Evolutionary conservation across 768 basidiomycete species (phyloP).

Genomic region (Lepiota venenata): DNA sequence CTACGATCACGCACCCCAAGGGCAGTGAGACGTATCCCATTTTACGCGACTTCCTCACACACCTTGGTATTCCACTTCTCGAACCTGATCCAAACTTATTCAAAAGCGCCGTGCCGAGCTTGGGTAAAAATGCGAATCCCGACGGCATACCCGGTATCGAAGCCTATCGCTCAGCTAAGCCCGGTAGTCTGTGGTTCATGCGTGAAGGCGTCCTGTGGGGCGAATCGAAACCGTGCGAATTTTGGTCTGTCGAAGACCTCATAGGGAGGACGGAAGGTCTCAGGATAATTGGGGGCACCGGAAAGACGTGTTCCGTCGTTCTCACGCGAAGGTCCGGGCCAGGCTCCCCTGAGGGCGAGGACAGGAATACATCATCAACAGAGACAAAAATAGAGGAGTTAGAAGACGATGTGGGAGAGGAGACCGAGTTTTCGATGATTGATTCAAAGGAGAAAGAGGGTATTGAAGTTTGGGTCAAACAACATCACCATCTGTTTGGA

Average conservation of each 20-base stretch:
- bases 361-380: slow-evolving; percentile 19
- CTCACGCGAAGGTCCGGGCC: slow-evolving; percentile 34
- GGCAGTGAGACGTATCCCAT: slow-evolving; percentile 48
- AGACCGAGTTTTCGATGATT: slow-evolving; percentile 69
- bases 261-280: slow-evolving; percentile 45
- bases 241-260: slow-evolving; percentile 66
- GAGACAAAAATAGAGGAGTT: slow-evolving; percentile 25
- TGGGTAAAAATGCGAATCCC: slow-evolving; percentile 30
- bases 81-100: slow-evolving; percentile 52
- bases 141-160: slow-evolving; percentile 59
- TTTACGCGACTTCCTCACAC: slow-evolving; percentile 49
- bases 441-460: slow-evolving; percentile 67
- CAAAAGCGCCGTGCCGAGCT: slow-evolving; percentile 45
- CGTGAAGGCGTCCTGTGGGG: slow-evolving; percentile 68
- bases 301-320: slow-evolving; percentile 63
- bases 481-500: slow-evolving; percentile 56
- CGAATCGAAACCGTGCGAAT: slow-evolving; percentile 74
- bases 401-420: slow-evolving; percentile 44
- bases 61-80: slow-evolving; percentile 33
- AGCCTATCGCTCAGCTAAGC: slow-evolving; percentile 69
- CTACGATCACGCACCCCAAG: slow-evolving; percentile 36
- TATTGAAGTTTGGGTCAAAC: slow-evolving; percentile 63
- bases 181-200: slow-evolving; percentile 72
- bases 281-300: slow-evolving; percentile 57
- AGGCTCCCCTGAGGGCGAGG: slow-evolving; percentile 12